Base-by-base conservation (phyloP, 2,329 filamentous ascomycete genomes). In the Fusarium chuoi region DNA sequence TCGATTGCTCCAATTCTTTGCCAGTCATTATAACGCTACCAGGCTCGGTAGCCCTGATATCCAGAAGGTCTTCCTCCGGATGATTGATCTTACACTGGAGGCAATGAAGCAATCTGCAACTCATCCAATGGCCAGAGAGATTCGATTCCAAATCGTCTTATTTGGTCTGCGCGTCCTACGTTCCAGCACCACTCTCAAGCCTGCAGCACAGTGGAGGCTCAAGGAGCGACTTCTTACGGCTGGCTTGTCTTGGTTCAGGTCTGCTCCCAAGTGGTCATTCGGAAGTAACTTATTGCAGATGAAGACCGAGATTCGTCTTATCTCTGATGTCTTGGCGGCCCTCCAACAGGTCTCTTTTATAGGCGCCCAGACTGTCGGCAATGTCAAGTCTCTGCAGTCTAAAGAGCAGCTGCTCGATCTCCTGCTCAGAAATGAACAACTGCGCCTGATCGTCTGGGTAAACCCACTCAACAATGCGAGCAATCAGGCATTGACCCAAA, bases 1-100 rank as follows among this genome's bases (percentile, higher is more conserved):
- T 60, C 91, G 93, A 30, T 84, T 98, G 33, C 84, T 98, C 39
- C 94, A 97, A 73, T 98, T 98, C 81, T 89, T 99, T 69, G 92
- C 90, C 67, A 99, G 96, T 78, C 96, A 98, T 81, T 99, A 97
- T 84, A 98, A 95, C 80, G 95, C 97, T 5, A 95, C 93, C 18
- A 90, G 95, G n/a, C 87, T 98, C 33, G 92, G 94, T 33, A 98
- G 92, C 75, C 88, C 91, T 3, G 93, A 98, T 79, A 92, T 92
- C 1, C 94, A 98, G 77, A 89, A 90, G 68, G 88, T 95, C 8
- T 98, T 98, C 82, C 86, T 93, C 68, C 93, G 96, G 39, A 86
- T 98, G 73, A 89, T 98, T 65, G 90, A 93, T 73, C 85, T 92
- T 36, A 98, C 96, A 1, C 86, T 98, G 35, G 89, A 93, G 74